These are phyloP conservation scores for Lentinula raphanica DNA, from an alignment of 768 basidiomycete genomes.

Conservation along the genomic window DNA sequence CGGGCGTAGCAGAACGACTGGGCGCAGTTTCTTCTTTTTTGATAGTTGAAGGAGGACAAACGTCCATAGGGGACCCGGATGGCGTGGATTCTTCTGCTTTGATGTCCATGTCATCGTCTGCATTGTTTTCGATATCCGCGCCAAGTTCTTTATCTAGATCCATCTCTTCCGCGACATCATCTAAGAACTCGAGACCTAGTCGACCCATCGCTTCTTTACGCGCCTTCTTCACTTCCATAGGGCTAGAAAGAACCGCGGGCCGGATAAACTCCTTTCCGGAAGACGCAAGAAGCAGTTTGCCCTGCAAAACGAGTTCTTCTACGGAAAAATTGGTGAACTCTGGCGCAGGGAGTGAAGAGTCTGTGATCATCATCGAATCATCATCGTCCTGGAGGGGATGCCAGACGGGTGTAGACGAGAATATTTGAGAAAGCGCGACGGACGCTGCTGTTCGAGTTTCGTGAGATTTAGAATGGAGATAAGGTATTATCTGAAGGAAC, in stretches of 20 bases:
- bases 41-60: conserved; percentile 29
- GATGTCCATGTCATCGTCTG: conserved; percentile 36
- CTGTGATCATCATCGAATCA: conserved; percentile 19
- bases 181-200: conserved; percentile 82
- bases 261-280: conserved; percentile 90
- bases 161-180: conserved; percentile 75
- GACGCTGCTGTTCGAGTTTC: conserved; percentile 91
- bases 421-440: conserved; percentile 83
- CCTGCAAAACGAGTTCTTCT: conserved; percentile 67
- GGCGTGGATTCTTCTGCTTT: conserved; percentile 35
- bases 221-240: conserved; percentile 80
- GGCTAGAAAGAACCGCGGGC: conserved; percentile 63
- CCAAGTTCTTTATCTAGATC: conserved; percentile 81
- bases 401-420: conserved; percentile 79
- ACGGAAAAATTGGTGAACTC: conserved; percentile 77
- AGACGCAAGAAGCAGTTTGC: conserved; percentile 78
- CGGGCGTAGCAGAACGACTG: conserved; percentile 42
- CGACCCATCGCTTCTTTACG: conserved; percentile 86
- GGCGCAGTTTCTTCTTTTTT: conserved; percentile 27
- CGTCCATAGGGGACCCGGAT: conserved; percentile 37
- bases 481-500: conserved; percentile 72
- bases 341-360: conserved; percentile 33
- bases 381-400: conserved; percentile 39
- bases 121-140: conserved; percentile 47
- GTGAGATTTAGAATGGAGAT: conserved; percentile 83